Evolutionary conservation across 345 rosid genomes (phyloP).

Genomic region (Eutrema japonicum): DNA sequence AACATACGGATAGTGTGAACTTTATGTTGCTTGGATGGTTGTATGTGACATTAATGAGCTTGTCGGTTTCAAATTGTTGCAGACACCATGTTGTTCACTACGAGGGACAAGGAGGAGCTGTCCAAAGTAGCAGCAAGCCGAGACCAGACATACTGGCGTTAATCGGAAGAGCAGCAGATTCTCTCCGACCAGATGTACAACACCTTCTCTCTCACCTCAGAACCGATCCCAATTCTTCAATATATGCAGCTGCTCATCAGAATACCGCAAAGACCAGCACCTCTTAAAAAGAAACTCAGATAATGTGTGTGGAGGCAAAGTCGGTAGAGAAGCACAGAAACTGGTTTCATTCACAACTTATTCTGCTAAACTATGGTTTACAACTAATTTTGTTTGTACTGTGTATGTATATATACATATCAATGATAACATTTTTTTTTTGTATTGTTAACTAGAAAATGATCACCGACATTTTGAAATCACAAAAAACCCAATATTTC

Average conservation of each 20-base stretch:
- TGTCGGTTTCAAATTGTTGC: constrained; percentile 25
- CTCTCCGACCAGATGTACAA: constrained; percentile 77
- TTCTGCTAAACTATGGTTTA: not conserved
- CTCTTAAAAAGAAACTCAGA: constrained; percentile 1
- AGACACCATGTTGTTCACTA: constrained; percentile 93
- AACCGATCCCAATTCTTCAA: constrained; percentile 68
- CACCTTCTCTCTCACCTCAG: constrained; percentile 88
- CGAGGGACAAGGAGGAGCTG: constrained; percentile 96
- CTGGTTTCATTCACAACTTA: not conserved
- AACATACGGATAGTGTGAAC: no score
- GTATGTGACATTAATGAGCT: not conserved
- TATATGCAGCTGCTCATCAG: constrained; percentile 89
- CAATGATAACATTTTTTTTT: not conserved
- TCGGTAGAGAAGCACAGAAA: constrained; percentile 19
- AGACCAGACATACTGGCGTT: constrained; percentile 74
- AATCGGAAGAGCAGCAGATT: constrained; percentile 69
- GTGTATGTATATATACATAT: not conserved
- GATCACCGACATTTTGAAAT: not conserved
- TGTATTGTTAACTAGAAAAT: not conserved
- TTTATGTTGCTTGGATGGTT: not conserved
- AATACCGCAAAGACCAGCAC: constrained; percentile 52
- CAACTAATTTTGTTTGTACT: constrained; percentile 7
- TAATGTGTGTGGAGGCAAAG: constrained; percentile 12
- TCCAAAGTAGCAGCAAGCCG: constrained; percentile 87
- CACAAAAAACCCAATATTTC: not conserved